Percentiles rank a stretch among this genome's conserved stretches.
These are phyloP conservation scores for Combretum micranthum DNA, from an alignment of 345 rosid genomes.

Conservation along the genomic window DNA sequence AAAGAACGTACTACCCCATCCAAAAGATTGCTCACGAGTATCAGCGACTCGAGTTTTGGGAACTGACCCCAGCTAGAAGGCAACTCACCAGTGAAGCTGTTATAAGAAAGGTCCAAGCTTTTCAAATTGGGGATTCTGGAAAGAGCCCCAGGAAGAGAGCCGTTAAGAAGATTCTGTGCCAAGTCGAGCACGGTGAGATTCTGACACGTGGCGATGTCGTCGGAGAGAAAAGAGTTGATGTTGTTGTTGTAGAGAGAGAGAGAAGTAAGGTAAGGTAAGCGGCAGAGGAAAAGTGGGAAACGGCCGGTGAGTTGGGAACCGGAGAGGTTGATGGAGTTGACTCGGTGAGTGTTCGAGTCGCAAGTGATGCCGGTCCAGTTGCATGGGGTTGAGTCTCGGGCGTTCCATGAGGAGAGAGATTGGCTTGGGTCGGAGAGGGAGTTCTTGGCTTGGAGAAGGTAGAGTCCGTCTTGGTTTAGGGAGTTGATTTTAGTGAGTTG, in stretches of 20 bases:
- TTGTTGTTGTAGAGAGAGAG: constrained; percentile 41
- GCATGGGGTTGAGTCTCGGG: constrained; percentile 61
- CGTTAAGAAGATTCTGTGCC: constrained; percentile 37
- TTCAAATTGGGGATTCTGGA: constrained; percentile 39
- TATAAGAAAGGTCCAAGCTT: constrained; percentile 28
- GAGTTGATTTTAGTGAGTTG: constrained; percentile 19
- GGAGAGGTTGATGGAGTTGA: constrained; percentile 52
- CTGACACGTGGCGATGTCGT: constrained; percentile 39
- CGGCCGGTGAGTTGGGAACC: constrained; percentile 48
- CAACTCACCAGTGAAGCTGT: constrained; percentile 58
- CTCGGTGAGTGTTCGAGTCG: constrained; percentile 28
- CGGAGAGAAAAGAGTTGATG: constrained; percentile 59
- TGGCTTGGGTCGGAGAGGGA: constrained; percentile 51
- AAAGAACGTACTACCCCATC: constrained; percentile 41
- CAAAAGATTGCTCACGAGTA: constrained; percentile 46
- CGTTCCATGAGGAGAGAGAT: constrained; percentile 61
- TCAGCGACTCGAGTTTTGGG: constrained; percentile 39
- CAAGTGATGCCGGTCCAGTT: constrained; percentile 66
- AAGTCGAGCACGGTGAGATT: constrained; percentile 37
- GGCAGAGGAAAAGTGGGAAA: constrained; percentile 71
- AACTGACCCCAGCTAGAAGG: constrained; percentile 50
- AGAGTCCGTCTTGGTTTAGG: constrained; percentile 69
- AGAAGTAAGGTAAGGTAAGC: constrained; percentile 43
- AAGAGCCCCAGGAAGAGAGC: constrained; percentile 50
- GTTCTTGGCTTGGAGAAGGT: constrained; percentile 51